These are phyloP conservation scores for Cyclanthera cordifolia DNA, from an alignment of 306 rosid species.

Conservation along the genomic window DNA sequence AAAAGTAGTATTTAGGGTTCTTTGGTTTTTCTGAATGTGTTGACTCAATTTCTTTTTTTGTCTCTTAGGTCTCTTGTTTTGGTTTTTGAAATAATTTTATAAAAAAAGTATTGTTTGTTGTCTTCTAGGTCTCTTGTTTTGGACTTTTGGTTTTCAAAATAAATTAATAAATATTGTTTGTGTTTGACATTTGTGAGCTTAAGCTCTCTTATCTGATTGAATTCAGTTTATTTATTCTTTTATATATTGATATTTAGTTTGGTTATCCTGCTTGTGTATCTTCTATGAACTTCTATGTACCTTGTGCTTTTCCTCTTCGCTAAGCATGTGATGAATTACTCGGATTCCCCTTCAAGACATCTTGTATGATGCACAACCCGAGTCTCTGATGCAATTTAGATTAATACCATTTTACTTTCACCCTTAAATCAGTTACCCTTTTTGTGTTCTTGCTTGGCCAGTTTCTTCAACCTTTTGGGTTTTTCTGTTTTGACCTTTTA, in stretches of 20 bases:
- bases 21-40: too few species aligned
- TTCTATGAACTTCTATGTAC: background rate
- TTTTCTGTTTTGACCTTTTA: background rate
- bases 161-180: too few species aligned
- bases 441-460: background rate
- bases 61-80: too few species aligned
- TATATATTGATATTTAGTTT: background rate
- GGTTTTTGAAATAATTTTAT: too few species aligned
- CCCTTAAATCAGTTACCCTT: background rate
- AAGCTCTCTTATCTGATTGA: too few species aligned
- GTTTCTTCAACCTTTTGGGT: background rate
- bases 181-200: too few species aligned
- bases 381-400: conserved; percentile 45
- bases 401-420: background rate
- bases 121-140: too few species aligned
- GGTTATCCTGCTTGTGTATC: background rate
- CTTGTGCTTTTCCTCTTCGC: background rate
- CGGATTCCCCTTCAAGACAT: conserved; percentile 42
- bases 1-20: too few species aligned
- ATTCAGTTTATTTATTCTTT: too few species aligned
- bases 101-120: too few species aligned
- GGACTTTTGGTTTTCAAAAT: too few species aligned
- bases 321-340: conserved; percentile 29
- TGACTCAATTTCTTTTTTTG: too few species aligned
- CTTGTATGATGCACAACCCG: conserved; percentile 39